Base-by-base conservation (phyloP, 176 grass and related monocot species). In the Oryza australiensis region DNA sequence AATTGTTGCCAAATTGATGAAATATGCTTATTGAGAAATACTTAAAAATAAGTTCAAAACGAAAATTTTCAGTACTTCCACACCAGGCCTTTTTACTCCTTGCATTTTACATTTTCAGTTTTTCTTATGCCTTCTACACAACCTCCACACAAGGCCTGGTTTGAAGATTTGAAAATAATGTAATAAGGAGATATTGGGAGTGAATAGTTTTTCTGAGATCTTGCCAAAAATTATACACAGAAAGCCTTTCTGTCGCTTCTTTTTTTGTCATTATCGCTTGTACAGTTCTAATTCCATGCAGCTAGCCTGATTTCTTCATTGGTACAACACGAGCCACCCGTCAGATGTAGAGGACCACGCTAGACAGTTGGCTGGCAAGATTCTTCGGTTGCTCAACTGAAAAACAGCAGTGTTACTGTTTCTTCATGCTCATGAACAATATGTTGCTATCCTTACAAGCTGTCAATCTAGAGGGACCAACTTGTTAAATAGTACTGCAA, bases 331-430 rank as follows among this genome's bases (percentile, higher is more conserved):
- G 38, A 74, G 83, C 40, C 28, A 37, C 24, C 34, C 79, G 74
- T 75, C 80, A 79, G 80, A 79, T 38, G 28, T 12, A 74, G 29
- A 82, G 83, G 88, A 90, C 83, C 74, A 90, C 74, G 66, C 64
- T 26, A 23, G 45, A 41, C 73, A 10, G 46, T 28, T 85, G 65
- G 51, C 78, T 82, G 78, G 67, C 88, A 73, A 90, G 83, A 82
- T 74, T 82, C 79, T 82, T 82, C 88, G 78, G 88, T 78, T 73
- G 79, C 83, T 78, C 35, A 82, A 82, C 88, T 78, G 83, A 78
- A 73, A 82, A 29, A 45, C 37, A 90, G 45, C 80, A 51, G 78
- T 35, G 37, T 78, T 22, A 60, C 73, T 86, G 74, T 86, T 89
- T 45, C 57, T 72, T 82, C 79, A 63, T 86, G 40, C 67, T 62